phyloP scores from a whole-genome alignment of 352 stramenopile species.

The Stephanocyclus meneghinianus region DNA sequence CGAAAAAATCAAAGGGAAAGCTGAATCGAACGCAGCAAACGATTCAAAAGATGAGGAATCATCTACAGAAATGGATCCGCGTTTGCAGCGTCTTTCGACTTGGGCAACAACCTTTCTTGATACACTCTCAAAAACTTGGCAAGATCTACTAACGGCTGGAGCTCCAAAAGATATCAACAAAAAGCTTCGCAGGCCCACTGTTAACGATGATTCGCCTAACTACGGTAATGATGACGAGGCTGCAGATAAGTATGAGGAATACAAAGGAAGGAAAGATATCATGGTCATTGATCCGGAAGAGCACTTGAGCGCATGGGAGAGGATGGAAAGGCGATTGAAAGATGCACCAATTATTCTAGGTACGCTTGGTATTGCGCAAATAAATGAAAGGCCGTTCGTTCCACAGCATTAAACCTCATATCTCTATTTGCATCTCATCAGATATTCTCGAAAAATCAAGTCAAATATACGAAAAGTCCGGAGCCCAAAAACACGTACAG shows the following conservation, averaged over 20 bases:
- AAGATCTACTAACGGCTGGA: constrained; percentile 69
- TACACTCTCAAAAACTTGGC: constrained; percentile 66
- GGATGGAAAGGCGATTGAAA: constrained; percentile 89
- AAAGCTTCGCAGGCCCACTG: constrained; percentile 58
- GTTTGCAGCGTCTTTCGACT: constrained; percentile 39
- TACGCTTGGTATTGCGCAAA: constrained; percentile 15
- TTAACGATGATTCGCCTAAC: constrained; percentile 28
- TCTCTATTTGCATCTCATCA: background rate
- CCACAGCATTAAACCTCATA: no score
- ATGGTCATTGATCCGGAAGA: constrained; percentile 92
- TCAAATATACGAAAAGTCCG: constrained; percentile 72
- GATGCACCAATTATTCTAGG: constrained; percentile 92
- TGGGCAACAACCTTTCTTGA: constrained; percentile 51
- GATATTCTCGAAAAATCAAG: constrained; percentile 68
- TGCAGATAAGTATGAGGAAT: constrained; percentile 59
- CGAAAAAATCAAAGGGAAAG: constrained; percentile 44
- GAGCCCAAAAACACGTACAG: constrained; percentile 51
- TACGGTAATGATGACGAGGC: constrained; percentile 53
- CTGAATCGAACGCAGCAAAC: background rate
- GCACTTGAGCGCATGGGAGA: constrained; percentile 88
- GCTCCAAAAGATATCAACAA: constrained; percentile 78
- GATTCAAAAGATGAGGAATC: constrained; percentile 15
- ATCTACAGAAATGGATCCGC: constrained; percentile 25
- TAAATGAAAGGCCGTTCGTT: no score
- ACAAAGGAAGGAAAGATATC: constrained; percentile 69